Evolutionary conservation across 73 alveolate species (phyloP), one percentile per base, ranked within the genome.

Genomic region (Paraurostyla sp.): DNA sequence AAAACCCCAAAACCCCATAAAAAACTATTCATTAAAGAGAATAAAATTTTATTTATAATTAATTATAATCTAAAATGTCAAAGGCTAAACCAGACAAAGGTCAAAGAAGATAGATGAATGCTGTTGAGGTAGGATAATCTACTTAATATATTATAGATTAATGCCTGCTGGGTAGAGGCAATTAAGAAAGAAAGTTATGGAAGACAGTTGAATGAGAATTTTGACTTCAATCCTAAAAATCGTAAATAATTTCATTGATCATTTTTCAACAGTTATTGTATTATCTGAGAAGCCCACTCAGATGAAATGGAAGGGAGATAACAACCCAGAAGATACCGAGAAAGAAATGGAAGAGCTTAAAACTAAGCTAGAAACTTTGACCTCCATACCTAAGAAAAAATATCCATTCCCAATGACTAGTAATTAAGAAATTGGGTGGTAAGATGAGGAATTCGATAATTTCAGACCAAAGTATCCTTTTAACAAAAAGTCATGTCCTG

Each of bases 151-250:
- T 6, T 9, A 29, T 60, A 89, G 83, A 30, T 65, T 49, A 89
- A 92, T 42, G 97, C 97, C 7, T 90, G 93, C 82, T 89, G 91
- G 90, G 93, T 89, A 15, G 95, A 92, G 56, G 97, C 97, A 6
- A 90, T 92, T 49, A 88, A 87, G 58, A 92, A 90, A 42, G 97
- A 92, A 59, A 89, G 22, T 58, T 62, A 90, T 35, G 51, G 76
- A 38, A 78, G 93, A 35, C 25, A 71, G 0, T 82, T 92, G 33
- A 83, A 89, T 32, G 95, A 90, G 42, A 73, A 69, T 58, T 92
- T 92, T 82, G 89, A 94, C 58, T 40, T 92, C 46, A 92, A 92
- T 62, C 97, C 97, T 23, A 85, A 84, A 36, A 88, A 52, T 33
- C 75, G 93, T 85, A 85, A 76, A 6, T 59, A 36, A 16, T n/a